Base-by-base conservation (phyloP, 148 eudicot species). In the Arctostaphylos glauca region DNA sequence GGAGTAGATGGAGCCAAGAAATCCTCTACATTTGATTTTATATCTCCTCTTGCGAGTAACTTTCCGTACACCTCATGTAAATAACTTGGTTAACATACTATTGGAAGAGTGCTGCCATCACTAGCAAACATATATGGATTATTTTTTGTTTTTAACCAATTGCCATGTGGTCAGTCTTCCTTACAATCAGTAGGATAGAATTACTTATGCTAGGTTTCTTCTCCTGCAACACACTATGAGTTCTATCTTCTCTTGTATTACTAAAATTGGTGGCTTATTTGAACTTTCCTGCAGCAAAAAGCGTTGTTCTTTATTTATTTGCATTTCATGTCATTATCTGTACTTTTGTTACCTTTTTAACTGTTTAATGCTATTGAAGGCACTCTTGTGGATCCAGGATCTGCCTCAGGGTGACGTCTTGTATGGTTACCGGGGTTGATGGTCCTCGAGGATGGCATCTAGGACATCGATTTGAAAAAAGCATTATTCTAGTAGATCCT, bases 401-500 rank as follows among this genome's bases (percentile, higher is more conserved):
- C 84, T 97, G 73, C 94, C 97, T 10, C 88, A 82, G 70, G 92
- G 90, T 55, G 79, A 84, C 74, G 95, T 97, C 84, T 90, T 91
- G 16, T 97, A 97, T 88, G 96, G 98, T 82, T 97, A 97, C 81
- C 91, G 91, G 58, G 58, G 78, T 97, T 12, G 94, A 94, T 87
- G 99, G 99, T 88, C 96, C 98, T 84, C 89, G 67, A 88, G 93
- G 87, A 83, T 92, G 96, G 98, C 82, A 80, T 84, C 91, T 91
- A 86, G 99, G 99, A 60, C 98, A 97, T 91, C 94, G 99, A 74
- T 97, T 90, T 84, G 99, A 97, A 86, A 84, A 80, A 50, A 90
- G 85, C 79, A 75, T 78, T 78, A 80, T 94, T 84, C 88, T 97
- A 53, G 82, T 97, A 78, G 99, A 97, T 84, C 99, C 99, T 10